A percentile compares a stretch with the other conserved stretches of the same genome.
These are phyloP conservation scores for Claviceps arundinis DNA, from an alignment of 2,329 filamentous ascomycete genomes.

Conservation along the genomic window DNA sequence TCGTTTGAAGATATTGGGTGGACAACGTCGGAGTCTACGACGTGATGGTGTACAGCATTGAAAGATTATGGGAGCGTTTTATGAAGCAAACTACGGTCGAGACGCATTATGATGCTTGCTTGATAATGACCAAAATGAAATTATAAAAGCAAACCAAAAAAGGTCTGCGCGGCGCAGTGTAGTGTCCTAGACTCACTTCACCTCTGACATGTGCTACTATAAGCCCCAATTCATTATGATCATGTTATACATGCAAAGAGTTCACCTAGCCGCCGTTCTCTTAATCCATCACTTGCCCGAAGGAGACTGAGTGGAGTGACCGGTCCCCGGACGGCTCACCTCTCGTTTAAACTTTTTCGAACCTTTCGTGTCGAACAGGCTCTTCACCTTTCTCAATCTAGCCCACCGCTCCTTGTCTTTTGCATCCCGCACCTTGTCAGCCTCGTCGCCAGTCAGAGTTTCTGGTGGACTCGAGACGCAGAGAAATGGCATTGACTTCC, in stretches of 20 bases:
- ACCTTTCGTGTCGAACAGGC: constrained; percentile 53
- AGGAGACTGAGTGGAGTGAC: constrained; percentile 13
- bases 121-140: neutral
- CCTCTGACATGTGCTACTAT: neutral
- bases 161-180: neutral
- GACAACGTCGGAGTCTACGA: constrained; percentile 10
- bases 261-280: neutral
- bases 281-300: constrained; percentile 2
- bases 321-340: constrained; percentile 29
- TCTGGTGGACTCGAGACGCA: constrained; percentile 5
- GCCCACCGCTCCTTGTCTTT: constrained; percentile 65
- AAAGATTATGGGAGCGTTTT: too few species aligned
- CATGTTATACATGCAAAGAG: neutral
- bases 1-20: constrained; percentile 26
- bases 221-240: neutral
- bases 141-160: neutral
- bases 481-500: constrained; percentile 2
- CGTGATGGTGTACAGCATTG: too few species aligned
- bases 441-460: constrained; percentile 20
- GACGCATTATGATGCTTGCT: too few species aligned
- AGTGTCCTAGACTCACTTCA: neutral
- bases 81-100: too few species aligned
- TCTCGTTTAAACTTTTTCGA: constrained; percentile 36
- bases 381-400: constrained; percentile 57
- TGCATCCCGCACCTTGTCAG: constrained; percentile 32